Base-by-base conservation (phyloP, 2,329 filamentous ascomycete species). In the Trichoderma semiorbis region DNA sequence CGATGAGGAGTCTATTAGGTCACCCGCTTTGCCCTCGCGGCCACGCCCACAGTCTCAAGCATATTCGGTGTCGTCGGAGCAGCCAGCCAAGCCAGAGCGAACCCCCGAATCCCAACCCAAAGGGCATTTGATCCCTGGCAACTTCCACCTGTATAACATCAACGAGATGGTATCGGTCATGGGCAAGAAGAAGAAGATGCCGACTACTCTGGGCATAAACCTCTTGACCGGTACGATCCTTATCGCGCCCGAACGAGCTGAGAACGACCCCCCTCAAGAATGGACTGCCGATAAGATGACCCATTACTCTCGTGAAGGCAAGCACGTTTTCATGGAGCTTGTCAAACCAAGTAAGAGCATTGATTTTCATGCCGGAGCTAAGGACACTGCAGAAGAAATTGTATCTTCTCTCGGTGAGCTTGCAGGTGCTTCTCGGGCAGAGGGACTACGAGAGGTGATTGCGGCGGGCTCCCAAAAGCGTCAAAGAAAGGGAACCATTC, bases 171-270 rank as follows among this genome's bases (percentile, higher is more conserved):
- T 97, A 5, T 95, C 94, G n/a, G 90, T 96, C 58, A 95, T 97
- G 90, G 95, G 95, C 71, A 97, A 97, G 84, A 92, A 93, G 78
- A 97, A 97, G 85, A 98, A 98, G 84, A 96, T 98, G 93, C 94
- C 95, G 1, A 97, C 94, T n/a, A 97, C 93, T 0, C 82, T 98
- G 47, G 95, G 95, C n/a, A 92, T 98, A 78, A 98, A 98, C 79
- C 86, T 96, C 70, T 91, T 92, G 62, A 97, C 93, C 18, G 95
- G 95, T 50, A 89, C 92, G 36, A 97, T 99, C 75, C 90, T 97
- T 82, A 93, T 99, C 76, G 93, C 94, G 0, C 95, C 95, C 0
- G 95, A 97, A 79, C 93, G 92, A 79, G 87, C 90, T 64, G 88
- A 90, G 73, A 94, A 98, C 79, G 95, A 94, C 1, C 92, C 93